Conservation (phyloP, 306 rosid species). For the Prunus kanzakura region DNA sequence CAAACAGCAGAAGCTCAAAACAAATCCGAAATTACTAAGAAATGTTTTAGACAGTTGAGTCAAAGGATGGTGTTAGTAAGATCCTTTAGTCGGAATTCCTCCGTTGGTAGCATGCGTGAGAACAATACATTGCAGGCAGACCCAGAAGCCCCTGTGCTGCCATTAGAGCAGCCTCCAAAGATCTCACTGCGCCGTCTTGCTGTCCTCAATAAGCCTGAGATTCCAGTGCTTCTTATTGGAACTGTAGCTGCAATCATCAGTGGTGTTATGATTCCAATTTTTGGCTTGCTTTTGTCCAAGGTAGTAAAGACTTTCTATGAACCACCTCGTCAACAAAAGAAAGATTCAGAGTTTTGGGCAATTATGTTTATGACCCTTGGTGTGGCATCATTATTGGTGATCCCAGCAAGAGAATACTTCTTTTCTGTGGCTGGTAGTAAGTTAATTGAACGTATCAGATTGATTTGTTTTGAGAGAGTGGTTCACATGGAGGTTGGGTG, state of each 20-base stretch:
- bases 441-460: slow-evolving; percentile 72
- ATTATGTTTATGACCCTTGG: slow-evolving; percentile 56
- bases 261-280: slow-evolving; percentile 64
- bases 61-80: slow-evolving; percentile 44
- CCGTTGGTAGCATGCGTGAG: slow-evolving; percentile 22
- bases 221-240: slow-evolving; percentile 64
- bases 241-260: slow-evolving; percentile 48
- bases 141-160: neutral
- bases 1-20: slow-evolving; percentile 34
- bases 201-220: slow-evolving; percentile 86
- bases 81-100: slow-evolving; percentile 75
- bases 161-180: slow-evolving; percentile 31
- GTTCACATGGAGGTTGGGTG: slow-evolving; percentile 78
- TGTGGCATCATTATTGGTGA: slow-evolving; percentile 34
- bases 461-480: slow-evolving; percentile 66
- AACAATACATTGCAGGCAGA: slow-evolving; percentile 33
- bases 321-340: slow-evolving; percentile 47
- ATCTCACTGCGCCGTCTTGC: slow-evolving; percentile 70
- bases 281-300: slow-evolving; percentile 53
- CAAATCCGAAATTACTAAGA: slow-evolving; percentile 37
- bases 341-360: slow-evolving; percentile 75
- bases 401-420: slow-evolving; percentile 54
- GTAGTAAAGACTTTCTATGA: slow-evolving; percentile 65
- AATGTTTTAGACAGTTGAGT: slow-evolving; percentile 58
- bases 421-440: slow-evolving; percentile 74